These are phyloP conservation scores for Lasiodiplodia citricola DNA, from an alignment of 2,329 filamentous ascomycete genomes.

Conservation along the genomic window DNA sequence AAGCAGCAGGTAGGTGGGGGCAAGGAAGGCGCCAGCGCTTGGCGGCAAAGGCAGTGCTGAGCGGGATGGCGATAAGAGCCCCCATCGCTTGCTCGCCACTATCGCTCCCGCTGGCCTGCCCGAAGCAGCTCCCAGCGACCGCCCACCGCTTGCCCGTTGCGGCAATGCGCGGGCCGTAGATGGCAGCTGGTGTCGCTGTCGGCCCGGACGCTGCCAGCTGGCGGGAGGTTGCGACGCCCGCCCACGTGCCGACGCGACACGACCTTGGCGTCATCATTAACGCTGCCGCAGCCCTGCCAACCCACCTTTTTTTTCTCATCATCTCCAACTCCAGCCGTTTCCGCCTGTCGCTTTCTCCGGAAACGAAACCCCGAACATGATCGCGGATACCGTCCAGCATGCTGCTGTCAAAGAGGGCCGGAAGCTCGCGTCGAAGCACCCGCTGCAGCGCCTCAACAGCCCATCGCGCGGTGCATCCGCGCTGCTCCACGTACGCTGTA, in stretches of 20 bases:
- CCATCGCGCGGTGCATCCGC: constrained; percentile 70
- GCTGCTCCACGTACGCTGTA: constrained; percentile 58
- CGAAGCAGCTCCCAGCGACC: neutral
- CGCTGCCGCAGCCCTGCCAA: too few relatives aligned
- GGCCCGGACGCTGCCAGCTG: neutral
- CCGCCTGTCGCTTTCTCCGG: neutral
- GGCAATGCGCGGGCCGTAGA: constrained; percentile 20
- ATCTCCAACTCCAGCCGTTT: neutral
- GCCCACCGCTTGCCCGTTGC: neutral
- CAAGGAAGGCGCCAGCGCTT: constrained; percentile 9
- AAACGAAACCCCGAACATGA: neutral
- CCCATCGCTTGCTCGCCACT: neutral
- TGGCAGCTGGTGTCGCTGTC: constrained; percentile 13
- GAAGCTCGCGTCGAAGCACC: constrained; percentile 54
- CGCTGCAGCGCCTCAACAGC: constrained; percentile 68
- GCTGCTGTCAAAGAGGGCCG: constrained; percentile 4
- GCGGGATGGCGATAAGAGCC: constrained; percentile 1
- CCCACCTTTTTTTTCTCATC: neutral
- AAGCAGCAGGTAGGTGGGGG: neutral
- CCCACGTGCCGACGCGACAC: neutral
- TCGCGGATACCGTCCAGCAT: neutral
- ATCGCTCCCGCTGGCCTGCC: constrained; percentile 8
- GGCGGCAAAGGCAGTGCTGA: neutral
- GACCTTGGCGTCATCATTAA: neutral
- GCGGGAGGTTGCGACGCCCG: neutral